Evolutionary conservation across 371 early-diverging fungal species (phyloP).

Genomic region (Quaeritorhiza haematococci): DNA sequence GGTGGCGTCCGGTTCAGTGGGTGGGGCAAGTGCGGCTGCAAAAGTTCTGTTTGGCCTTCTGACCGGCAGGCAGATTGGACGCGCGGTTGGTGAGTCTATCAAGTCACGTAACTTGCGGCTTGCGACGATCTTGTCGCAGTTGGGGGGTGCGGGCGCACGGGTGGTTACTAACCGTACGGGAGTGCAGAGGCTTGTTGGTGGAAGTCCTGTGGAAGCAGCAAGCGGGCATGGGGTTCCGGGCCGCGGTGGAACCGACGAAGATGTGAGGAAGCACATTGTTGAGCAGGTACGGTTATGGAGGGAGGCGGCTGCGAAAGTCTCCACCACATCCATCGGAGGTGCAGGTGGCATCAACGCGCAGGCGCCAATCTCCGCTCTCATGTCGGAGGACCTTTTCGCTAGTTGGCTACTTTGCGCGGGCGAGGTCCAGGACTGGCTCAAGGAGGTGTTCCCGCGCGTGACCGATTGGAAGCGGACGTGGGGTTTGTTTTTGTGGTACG

Average conservation of each 20-base stretch:
- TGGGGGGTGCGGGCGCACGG: constrained; percentile 46
- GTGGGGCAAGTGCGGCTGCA: constrained; percentile 4
- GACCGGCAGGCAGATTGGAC: constrained; percentile 40
- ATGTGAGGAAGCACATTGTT: constrained; percentile 36
- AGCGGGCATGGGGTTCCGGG: constrained; percentile 36
- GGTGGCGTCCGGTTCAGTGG: no score
- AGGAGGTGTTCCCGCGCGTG: not conserved
- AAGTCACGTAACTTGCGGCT: constrained; percentile 53
- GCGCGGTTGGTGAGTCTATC: constrained; percentile 55
- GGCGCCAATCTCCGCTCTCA: not conserved
- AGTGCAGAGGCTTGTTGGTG: not conserved
- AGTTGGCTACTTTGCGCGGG: constrained; percentile 42
- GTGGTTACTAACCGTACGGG: no score
- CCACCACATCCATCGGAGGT: constrained; percentile 10
- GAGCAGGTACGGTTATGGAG: constrained; percentile 49
- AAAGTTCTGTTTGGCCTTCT: constrained; percentile 41
- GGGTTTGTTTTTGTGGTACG: constrained; percentile 70
- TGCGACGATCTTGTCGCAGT: constrained; percentile 64
- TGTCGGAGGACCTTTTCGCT: constrained; percentile 32
- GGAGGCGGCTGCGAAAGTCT: constrained; percentile 6
- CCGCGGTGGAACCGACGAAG: constrained; percentile 18
- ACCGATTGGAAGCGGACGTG: constrained; percentile 66
- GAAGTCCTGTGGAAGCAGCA: not conserved
- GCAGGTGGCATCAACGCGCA: no score
- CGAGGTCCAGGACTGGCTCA: constrained; percentile 21